Evolutionary conservation across 805 yeast species (phyloP).

Genomic region (Candida germanica): DNA sequence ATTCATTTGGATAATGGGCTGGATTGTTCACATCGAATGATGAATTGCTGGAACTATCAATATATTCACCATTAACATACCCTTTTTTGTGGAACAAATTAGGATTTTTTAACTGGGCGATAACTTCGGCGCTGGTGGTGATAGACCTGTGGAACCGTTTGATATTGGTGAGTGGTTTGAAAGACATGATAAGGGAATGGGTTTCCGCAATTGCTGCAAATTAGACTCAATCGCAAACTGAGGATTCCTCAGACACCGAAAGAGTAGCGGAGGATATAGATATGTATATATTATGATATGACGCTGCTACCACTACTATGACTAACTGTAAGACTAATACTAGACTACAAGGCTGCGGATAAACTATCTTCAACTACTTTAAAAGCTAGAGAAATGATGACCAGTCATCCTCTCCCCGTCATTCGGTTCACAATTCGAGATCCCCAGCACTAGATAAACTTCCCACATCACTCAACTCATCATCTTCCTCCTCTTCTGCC

Average conservation of each 20-base stretch:
- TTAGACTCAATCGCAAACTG: too few relatives aligned
- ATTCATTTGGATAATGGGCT: conserved; percentile 44
- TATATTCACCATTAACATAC: conserved; percentile 75
- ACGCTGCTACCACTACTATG: not conserved
- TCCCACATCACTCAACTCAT: conserved; percentile 48
- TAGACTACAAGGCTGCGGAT: too few relatives aligned
- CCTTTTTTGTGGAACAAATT: conserved; percentile 44
- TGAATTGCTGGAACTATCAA: conserved; percentile 36
- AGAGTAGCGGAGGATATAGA: not conserved
- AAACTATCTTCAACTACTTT: too few relatives aligned
- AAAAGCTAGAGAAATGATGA: too few relatives aligned
- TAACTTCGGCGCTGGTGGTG: conserved; percentile 5
- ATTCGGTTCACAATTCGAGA: conserved; percentile 10
- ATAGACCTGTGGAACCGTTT: not conserved
- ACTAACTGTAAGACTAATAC: too few relatives aligned
- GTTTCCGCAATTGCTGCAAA: conserved; percentile 4
- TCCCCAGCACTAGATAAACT: conserved; percentile 38
- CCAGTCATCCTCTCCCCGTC: too few relatives aligned
- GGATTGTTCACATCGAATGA: conserved; percentile 74
- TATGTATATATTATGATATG: not conserved
- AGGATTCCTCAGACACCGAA: too few relatives aligned
- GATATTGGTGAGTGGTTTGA: too few relatives aligned
- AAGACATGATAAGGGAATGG: conserved; percentile 1
- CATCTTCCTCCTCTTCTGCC: conserved; percentile 33
- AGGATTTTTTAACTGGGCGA: conserved; percentile 11